Evolutionary conservation across 73 alveolate genomes (phyloP).

Genomic region (Urostyla sp.): DNA sequence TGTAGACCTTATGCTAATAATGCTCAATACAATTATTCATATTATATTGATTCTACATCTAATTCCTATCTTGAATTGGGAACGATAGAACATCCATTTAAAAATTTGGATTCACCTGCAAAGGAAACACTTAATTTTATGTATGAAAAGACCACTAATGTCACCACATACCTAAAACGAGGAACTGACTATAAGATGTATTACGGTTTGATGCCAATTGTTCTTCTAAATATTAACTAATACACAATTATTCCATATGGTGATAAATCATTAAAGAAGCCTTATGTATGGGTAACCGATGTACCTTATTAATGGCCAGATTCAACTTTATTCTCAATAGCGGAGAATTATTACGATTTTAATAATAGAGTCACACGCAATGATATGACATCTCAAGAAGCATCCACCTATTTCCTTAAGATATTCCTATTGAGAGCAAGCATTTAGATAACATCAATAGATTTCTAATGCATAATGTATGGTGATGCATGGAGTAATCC

Average conservation of each 20-base stretch:
- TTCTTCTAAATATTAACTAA: constrained; percentile 32
- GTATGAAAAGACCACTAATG: constrained; percentile 3
- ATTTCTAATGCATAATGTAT: constrained; percentile 45
- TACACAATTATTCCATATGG: constrained; percentile 32
- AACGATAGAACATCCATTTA: constrained; percentile 49
- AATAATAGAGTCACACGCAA: constrained; percentile 40
- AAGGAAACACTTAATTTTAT: constrained; percentile 52
- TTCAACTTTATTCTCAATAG: constrained; percentile 11
- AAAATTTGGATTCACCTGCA: constrained; percentile 47
- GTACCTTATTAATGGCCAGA: constrained; percentile 50
- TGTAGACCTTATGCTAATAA: constrained; percentile 39
- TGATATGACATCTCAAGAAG: constrained; percentile 42
- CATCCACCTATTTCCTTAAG: constrained; percentile 45
- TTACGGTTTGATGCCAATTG: constrained; percentile 54
- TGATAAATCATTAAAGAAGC: background rate
- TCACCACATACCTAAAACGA: constrained; percentile 35
- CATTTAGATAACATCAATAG: constrained; percentile 6
- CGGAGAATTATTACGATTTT: constrained; percentile 20
- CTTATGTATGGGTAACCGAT: constrained; percentile 50
- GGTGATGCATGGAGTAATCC: constrained; percentile 67
- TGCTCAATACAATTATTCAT: background rate
- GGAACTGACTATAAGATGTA: constrained; percentile 23
- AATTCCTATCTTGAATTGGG: constrained; percentile 45
- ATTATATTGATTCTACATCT: constrained; percentile 42
- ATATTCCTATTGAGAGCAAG: constrained; percentile 25